Evolutionary conservation across 192 early-diverging fungal species (phyloP), one percentile per base, ranked within the genome.

Genomic region (Mortierella alpina): DNA sequence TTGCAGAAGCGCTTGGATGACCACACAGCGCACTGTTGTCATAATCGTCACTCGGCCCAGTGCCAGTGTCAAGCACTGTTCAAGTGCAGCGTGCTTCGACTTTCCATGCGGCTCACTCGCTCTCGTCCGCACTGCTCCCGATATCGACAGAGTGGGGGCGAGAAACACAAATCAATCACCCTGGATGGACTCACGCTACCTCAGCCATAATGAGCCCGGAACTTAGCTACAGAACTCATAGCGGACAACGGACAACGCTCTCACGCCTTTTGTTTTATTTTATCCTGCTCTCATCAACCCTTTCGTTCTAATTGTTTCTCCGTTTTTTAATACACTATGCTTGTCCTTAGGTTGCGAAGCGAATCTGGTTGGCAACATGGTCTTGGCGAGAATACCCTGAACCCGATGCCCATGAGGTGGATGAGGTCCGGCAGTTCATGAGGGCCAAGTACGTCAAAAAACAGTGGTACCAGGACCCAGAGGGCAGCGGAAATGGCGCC

Each of bases 391-490:
- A 80, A 22, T 84, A 78, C 54, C 83, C 83, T 57, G 77, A 84
- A 46, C 83, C 83, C 17, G 77, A 73, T 20, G 65, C 77, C 7
- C 69, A 81, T 45, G 83, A 84, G 20, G 65, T 82, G 0, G 77
- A 82, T 39, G 59, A 72, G 12, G 45, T 84, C 41, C 58, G 72
- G 18, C 66, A 73, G 20, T 84, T 84, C 44, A 84, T 84, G 78
- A 63, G 77, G 68, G 71, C 76, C 40, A 84, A 84, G 72, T 84
- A 84, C 46, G 76, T 75, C 51, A 73, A 84, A 53, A 84, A 75
- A 58, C 54, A 50, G 44, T 84, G 77, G 73, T 81, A 72, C 63
- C 69, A 51, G 39, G 76, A 79, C 44, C 63, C 76, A 31, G 31
- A 31, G 31, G 31, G 31, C 31, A 31, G 31, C 31, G 31, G 31